Conservation (phyloP, 768 basidiomycete species). For the Podaxis carcinomalis region DNA sequence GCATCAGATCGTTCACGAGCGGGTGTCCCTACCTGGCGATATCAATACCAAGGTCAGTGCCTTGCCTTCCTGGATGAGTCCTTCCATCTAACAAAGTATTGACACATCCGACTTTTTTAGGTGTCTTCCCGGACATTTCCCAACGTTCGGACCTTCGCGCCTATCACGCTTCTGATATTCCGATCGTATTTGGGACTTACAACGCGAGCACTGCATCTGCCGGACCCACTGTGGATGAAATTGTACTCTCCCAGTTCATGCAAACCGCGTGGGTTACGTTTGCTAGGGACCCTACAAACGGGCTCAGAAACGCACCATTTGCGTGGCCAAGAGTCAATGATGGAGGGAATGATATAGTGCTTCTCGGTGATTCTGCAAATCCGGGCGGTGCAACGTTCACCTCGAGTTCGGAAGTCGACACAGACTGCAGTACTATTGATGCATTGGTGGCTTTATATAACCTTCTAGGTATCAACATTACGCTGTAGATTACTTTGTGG, state of each 20-base stretch:
- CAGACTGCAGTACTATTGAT: not conserved
- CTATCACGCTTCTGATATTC: conserved; percentile 35
- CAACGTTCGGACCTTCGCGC: conserved; percentile 28
- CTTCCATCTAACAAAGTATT: not conserved
- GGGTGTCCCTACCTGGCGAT: conserved; percentile 24
- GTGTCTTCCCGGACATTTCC: conserved; percentile 33
- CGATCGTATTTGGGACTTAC: conserved; percentile 32
- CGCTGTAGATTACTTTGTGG: not conserved
- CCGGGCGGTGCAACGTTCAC: conserved; percentile 1
- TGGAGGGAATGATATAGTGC: not conserved
- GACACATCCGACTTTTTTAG: conserved; percentile 14
- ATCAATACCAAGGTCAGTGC: conserved; percentile 23
- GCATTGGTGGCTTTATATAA: conserved; percentile 5
- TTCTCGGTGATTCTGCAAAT: not conserved
- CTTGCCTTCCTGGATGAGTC: not conserved
- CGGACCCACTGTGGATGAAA: not conserved
- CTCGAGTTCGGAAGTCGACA: not conserved
- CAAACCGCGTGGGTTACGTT: conserved; percentile 13
- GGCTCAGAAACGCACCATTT: conserved; percentile 1
- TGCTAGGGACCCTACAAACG: conserved; percentile 11
- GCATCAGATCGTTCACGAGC: conserved; percentile 23
- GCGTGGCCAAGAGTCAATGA: conserved; percentile 1
- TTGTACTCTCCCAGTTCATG: conserved; percentile 2
- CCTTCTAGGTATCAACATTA: conserved; percentile 1
- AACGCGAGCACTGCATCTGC: conserved; percentile 3